Percentiles rank a stretch among this genome's conserved stretches.
Evolutionary conservation across 2,329 filamentous ascomycete genomes (phyloP).

Genomic region (Sarocladium brachiariae): DNA sequence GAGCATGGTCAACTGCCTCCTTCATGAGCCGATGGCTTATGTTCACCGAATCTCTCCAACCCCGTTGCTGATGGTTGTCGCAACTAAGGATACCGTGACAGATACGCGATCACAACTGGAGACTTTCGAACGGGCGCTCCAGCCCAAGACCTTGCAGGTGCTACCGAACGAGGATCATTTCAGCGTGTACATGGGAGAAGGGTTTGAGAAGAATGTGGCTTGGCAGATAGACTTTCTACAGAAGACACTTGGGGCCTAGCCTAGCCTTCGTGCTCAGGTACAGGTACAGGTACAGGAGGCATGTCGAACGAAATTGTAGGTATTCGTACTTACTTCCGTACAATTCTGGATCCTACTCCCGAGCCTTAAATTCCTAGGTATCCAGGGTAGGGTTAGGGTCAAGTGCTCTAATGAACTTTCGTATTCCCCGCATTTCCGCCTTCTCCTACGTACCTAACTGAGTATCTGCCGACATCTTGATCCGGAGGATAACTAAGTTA

Average conservation of each 20-base stretch:
- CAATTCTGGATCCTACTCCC: too few relatives aligned
- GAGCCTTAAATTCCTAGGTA: too few relatives aligned
- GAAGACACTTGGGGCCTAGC: too few relatives aligned
- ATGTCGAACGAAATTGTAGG: too few relatives aligned
- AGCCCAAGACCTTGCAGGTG: constrained; percentile 12
- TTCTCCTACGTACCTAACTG: too few relatives aligned
- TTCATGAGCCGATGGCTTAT: constrained; percentile 12
- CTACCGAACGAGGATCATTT: constrained; percentile 11
- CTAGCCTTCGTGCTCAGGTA: too few relatives aligned
- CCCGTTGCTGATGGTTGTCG: constrained; percentile 13
- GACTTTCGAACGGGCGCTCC: constrained; percentile 12
- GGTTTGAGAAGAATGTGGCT: neutral
- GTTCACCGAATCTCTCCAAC: constrained; percentile 14
- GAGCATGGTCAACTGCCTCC: constrained; percentile 1
- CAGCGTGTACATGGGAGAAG: constrained; percentile 10
- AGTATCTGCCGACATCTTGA: too few relatives aligned
- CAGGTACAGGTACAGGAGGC: neutral
- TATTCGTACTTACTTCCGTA: too few relatives aligned
- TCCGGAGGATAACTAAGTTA: too few relatives aligned
- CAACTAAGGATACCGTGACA: constrained; percentile 8
- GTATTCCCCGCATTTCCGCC: too few relatives aligned
- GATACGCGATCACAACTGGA: constrained; percentile 10
- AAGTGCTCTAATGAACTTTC: too few relatives aligned
- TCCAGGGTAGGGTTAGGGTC: too few relatives aligned
- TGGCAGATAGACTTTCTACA: neutral